Percentiles rank a stretch among this genome's conserved stretches.
Conservation (phyloP, 176 grass and related monocot genomes). For the Urochloa ruziziensis region DNA sequence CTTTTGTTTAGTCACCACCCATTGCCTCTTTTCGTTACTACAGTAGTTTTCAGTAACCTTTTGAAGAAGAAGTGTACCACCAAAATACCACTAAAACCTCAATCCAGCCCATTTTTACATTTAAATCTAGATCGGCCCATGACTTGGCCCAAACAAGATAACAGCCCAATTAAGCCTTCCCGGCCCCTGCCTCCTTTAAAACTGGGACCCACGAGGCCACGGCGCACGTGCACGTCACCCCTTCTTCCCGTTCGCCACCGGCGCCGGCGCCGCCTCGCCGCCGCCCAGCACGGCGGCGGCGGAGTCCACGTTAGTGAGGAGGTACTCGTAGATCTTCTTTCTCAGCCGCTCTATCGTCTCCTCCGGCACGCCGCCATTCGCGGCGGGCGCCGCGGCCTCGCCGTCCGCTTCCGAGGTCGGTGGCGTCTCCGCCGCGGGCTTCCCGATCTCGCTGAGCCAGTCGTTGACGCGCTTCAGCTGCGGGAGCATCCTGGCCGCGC, state of each 20-base stretch:
- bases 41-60: not conserved
- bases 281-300: constrained; percentile 78
- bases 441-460: constrained; percentile 79
- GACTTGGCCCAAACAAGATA: not conserved
- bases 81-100: not conserved
- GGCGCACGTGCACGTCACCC: constrained; percentile 10
- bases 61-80: not conserved
- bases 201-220: not conserved
- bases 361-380: constrained; percentile 31
- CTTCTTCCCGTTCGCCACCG: constrained; percentile 39
- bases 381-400: not conserved
- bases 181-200: not conserved
- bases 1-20: not conserved
- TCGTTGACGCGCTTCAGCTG: constrained; percentile 93
- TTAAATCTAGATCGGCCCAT: not conserved
- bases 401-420: constrained; percentile 2
- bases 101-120: not conserved
- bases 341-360: constrained; percentile 75
- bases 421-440: constrained; percentile 31
- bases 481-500: constrained; percentile 72
- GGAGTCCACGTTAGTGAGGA: constrained; percentile 85
- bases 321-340: constrained; percentile 91
- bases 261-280: constrained; percentile 25
- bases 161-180: constrained; percentile 25
- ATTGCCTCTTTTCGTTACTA: not conserved